These are phyloP conservation scores for Paramecium primaurelia DNA, from an alignment of 73 alveolate genomes.

Conservation along the genomic window DNA sequence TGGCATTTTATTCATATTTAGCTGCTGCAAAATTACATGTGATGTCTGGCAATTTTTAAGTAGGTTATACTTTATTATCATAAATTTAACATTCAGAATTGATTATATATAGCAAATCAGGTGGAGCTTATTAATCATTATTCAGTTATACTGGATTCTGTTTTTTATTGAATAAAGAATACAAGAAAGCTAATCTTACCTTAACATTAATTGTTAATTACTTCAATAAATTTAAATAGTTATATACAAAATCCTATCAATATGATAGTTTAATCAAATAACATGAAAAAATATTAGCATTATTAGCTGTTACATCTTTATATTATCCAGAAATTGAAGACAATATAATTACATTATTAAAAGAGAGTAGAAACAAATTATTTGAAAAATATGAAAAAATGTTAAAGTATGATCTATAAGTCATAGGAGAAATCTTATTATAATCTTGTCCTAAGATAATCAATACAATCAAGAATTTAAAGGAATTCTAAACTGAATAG, in stretches of 20 bases:
- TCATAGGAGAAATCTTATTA: background rate
- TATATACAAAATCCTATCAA: slow-evolving; percentile 26
- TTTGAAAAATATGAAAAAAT: background rate
- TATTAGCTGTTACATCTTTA: background rate
- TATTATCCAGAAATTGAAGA: slow-evolving; percentile 10
- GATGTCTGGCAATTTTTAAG: background rate
- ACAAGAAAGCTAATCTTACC: slow-evolving; percentile 5
- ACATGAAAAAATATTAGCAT: background rate
- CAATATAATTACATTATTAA: background rate
- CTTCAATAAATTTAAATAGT: background rate
- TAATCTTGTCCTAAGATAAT: background rate
- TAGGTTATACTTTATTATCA: background rate
- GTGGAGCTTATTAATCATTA: background rate
- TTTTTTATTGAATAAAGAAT: background rate
- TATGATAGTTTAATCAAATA: background rate
- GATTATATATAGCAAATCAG: background rate
- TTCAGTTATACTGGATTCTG: slow-evolving; percentile 16
- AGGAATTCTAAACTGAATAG: background rate
- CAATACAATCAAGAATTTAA: background rate
- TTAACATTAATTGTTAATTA: background rate
- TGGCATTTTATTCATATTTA: background rate
- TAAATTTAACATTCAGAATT: background rate
- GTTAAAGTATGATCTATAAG: background rate
- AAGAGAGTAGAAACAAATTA: background rate
- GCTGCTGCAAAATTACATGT: background rate